phyloP scores from a whole-genome alignment of 2,329 filamentous ascomycete genomes.

The Cladosporium phlei region DNA sequence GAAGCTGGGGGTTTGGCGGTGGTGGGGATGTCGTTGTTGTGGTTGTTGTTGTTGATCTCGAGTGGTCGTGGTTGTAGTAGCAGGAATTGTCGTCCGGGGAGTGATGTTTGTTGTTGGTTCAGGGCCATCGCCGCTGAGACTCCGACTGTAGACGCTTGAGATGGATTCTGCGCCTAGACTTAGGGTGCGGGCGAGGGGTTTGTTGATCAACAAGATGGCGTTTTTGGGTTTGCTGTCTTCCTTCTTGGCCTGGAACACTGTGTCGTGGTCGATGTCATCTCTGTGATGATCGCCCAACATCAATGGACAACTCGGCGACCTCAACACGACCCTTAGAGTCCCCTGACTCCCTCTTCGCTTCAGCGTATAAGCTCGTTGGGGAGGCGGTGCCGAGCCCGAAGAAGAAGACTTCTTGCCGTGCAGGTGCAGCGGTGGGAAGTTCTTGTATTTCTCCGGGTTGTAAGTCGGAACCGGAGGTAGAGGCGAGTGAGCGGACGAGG shows the following conservation, averaged over 20 bases:
- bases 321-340: slow-evolving; percentile 15
- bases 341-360: slow-evolving; percentile 11
- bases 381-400: slow-evolving; percentile 15
- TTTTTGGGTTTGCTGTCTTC: too few relatives aligned
- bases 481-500: slow-evolving; percentile 18
- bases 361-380: slow-evolving; percentile 9
- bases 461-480: slow-evolving; percentile 26
- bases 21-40: too few relatives aligned
- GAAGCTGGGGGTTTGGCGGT: too few relatives aligned
- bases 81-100: too few relatives aligned
- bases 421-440: slow-evolving; percentile 15
- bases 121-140: slow-evolving; percentile 22
- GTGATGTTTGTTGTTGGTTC: too few relatives aligned
- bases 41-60: too few relatives aligned
- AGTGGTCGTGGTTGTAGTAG: too few relatives aligned
- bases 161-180: slow-evolving; percentile 20
- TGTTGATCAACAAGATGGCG: slow-evolving; percentile 7
- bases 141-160: slow-evolving; percentile 29
- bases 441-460: slow-evolving; percentile 19
- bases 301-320: too few relatives aligned
- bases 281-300: too few relatives aligned
- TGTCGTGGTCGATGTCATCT: too few relatives aligned
- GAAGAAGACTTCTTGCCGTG: too few relatives aligned
- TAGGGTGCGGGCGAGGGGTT: neutral
- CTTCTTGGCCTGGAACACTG: too few relatives aligned